Evolutionary conservation across 31 red algal species (phyloP).

Genomic region (Bonnemaisonia californica): DNA sequence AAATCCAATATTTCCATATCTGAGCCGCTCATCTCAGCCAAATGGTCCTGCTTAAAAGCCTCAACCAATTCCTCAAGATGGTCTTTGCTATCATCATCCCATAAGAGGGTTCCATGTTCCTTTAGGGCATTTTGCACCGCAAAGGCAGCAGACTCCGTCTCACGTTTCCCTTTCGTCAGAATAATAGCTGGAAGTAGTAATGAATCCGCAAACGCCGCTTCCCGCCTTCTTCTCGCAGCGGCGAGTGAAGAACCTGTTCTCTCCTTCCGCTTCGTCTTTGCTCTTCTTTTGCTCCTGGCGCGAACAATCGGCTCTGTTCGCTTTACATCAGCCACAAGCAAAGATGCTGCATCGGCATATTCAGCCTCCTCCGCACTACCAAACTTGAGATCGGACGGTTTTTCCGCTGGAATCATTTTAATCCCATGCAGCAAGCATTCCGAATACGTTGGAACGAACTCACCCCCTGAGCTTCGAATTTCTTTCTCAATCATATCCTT

Average conservation of each 20-base stretch:
- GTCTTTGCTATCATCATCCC: conserved; percentile 56
- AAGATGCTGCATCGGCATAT: conserved; percentile 51
- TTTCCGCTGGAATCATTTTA: conserved; percentile 53
- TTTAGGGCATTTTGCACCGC: conserved; percentile 48
- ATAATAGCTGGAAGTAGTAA: conserved; percentile 69
- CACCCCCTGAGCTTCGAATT: neutral
- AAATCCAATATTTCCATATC: conserved; percentile 33
- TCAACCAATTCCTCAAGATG: conserved; percentile 48
- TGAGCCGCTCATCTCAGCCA: conserved; percentile 9
- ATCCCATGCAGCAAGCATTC: conserved; percentile 66
- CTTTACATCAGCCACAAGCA: conserved; percentile 57
- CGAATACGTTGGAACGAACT: conserved; percentile 50
- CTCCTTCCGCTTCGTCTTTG: conserved; percentile 33
- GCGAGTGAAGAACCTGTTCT: conserved; percentile 46
- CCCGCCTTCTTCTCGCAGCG: conserved; percentile 45
- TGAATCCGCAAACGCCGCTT: conserved; percentile 46
- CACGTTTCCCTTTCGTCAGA: conserved; percentile 27
- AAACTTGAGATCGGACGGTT: conserved; percentile 32
- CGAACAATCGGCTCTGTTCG: conserved; percentile 9
- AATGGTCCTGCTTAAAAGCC: conserved; percentile 7
- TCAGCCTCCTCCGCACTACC: conserved; percentile 40
- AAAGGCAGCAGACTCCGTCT: conserved; percentile 37
- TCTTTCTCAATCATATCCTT: conserved; percentile 60
- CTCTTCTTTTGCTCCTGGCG: conserved; percentile 24
- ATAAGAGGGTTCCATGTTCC: conserved; percentile 27